phyloP scores from a whole-genome alignment of 208 protist genomes.

The Acanthamoeba healyi region DNA sequence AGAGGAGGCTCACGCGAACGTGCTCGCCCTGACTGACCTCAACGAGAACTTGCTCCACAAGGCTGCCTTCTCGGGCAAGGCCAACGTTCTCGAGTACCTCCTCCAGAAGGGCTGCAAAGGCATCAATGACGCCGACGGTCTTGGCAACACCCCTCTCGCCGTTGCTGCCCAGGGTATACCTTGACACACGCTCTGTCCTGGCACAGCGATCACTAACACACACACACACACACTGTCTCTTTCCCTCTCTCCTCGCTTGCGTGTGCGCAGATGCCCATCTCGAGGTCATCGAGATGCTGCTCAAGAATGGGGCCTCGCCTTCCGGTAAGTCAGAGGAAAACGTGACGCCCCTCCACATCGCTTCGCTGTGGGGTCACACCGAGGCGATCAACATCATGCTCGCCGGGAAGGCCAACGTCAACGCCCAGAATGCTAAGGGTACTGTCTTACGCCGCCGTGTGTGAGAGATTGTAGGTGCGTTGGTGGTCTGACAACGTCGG shows the following conservation, averaged over 20 bases:
- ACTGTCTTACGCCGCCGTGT: neutral
- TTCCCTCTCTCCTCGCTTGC: neutral
- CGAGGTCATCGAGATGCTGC: constrained; percentile 83
- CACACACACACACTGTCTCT: too few species aligned
- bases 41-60: constrained; percentile 88
- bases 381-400: constrained; percentile 83
- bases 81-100: neutral
- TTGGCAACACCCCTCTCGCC: constrained; percentile 17
- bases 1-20: neutral
- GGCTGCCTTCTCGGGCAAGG: constrained; percentile 83
- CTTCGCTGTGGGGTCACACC: constrained; percentile 86
- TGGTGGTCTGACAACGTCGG: too few species aligned
- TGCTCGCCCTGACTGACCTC: constrained; percentile 66
- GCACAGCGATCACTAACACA: too few species aligned
- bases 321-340: constrained; percentile 83
- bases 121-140: constrained; percentile 7
- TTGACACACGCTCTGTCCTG: too few species aligned
- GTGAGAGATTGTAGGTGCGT: too few species aligned
- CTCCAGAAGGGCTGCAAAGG: neutral
- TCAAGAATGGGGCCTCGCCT: constrained; percentile 82
- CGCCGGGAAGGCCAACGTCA: constrained; percentile 86
- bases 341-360: constrained; percentile 89
- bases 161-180: constrained; percentile 80
- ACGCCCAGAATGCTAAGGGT: constrained; percentile 80
- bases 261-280: constrained; percentile 58